Evolutionary conservation across 202 grass and related monocot genomes (phyloP).

Genomic region (Bolboschoenoplectus hybrid): DNA sequence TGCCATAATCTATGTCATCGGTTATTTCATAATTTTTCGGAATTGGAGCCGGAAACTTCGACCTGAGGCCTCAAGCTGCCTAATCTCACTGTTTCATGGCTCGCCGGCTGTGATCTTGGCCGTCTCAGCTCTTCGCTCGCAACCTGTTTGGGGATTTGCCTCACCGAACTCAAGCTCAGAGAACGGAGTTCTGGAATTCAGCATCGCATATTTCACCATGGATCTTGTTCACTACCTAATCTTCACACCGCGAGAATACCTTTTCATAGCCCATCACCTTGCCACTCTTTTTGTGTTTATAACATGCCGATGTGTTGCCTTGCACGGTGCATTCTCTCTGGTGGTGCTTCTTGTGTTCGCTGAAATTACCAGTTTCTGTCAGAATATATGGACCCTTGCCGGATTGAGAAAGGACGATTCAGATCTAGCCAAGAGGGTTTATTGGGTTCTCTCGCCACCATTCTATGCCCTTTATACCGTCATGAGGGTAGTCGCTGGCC

Average conservation of each 20-base stretch:
- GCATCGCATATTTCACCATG: constrained; percentile 86
- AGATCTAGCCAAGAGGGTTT: constrained; percentile 51
- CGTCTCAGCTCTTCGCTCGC: constrained; percentile 44
- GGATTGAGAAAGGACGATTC: constrained; percentile 75
- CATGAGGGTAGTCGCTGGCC: constrained; percentile 72
- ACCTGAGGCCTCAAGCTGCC: constrained; percentile 76
- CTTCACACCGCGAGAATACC: constrained; percentile 68
- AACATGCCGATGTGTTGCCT: constrained; percentile 79
- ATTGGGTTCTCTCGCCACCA: constrained; percentile 61
- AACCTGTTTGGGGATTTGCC: constrained; percentile 57
- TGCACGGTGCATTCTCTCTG: constrained; percentile 77
- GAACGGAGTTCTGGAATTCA: constrained; percentile 81
- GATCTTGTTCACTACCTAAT: constrained; percentile 91
- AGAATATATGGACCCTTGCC: constrained; percentile 90
- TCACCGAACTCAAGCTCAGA: constrained; percentile 61
- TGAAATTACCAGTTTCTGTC: constrained; percentile 78
- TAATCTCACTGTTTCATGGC: constrained; percentile 88
- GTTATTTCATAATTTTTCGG: constrained; percentile 58
- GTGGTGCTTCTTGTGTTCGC: constrained; percentile 81
- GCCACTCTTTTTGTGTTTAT: constrained; percentile 95
- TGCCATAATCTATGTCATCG: constrained; percentile 56
- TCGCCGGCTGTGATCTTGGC: constrained; percentile 65
- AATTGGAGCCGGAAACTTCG: constrained; percentile 60
- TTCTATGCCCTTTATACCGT: constrained; percentile 90
- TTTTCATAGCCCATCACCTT: constrained; percentile 94